These are phyloP conservation scores for Pseudotsuga menziesii DNA, from an alignment of 75 land plant genomes.

Conservation along the genomic window DNA sequence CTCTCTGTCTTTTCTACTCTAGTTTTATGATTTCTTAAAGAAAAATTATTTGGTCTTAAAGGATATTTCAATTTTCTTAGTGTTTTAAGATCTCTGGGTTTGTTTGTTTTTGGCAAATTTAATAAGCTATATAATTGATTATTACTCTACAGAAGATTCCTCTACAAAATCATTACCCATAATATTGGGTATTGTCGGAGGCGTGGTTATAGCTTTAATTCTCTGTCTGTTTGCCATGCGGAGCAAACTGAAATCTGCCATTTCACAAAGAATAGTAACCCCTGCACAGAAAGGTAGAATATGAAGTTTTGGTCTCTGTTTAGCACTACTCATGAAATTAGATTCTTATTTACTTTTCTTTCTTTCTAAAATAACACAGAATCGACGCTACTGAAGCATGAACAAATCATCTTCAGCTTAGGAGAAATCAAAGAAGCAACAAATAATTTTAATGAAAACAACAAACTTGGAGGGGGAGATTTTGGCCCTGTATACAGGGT, in stretches of 20 bases:
- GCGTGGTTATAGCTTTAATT: background rate
- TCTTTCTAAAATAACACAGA: background rate
- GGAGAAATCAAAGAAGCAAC: background rate
- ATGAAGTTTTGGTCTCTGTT: background rate
- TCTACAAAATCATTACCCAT: background rate
- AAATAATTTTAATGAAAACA: background rate
- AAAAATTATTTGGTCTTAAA: no score
- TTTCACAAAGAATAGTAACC: background rate
- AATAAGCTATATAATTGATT: background rate
- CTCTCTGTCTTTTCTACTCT: no score
- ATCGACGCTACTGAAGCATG: background rate
- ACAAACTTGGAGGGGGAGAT: background rate
- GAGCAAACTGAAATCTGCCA: background rate
- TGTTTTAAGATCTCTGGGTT: no score
- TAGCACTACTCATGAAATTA: background rate
- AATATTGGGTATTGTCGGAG: background rate
- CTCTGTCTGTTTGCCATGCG: background rate
- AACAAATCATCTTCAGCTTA: background rate
- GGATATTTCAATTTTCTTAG: no score
- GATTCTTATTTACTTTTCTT: background rate
- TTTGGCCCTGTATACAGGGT: constrained; percentile 1
- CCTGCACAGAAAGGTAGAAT: background rate
- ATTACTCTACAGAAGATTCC: no score
- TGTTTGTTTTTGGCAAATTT: background rate
- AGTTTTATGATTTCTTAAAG: no score